A percentile compares a stretch with the other conserved stretches of the same genome.
phyloP scores from a whole-genome alignment of 2,329 filamentous ascomycete genomes.

The Curvularia eragrostidis region DNA sequence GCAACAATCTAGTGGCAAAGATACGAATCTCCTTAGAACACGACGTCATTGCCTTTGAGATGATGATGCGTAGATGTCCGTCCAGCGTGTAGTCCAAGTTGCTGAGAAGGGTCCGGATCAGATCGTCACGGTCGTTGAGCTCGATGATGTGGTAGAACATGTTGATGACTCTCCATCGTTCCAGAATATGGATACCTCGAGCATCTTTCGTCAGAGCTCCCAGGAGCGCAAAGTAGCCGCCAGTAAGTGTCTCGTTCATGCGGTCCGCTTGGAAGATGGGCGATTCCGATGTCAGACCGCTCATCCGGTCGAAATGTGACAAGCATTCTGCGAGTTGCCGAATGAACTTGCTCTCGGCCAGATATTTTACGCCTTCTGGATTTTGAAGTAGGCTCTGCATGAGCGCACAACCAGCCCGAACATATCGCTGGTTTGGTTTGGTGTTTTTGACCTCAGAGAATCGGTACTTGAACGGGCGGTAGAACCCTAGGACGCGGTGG shows the following conservation, averaged over 20 bases:
- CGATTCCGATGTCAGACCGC: constrained; percentile 73
- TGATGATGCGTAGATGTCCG: constrained; percentile 87
- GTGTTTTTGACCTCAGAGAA: constrained; percentile 92
- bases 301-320: constrained; percentile 90
- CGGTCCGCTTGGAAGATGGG: constrained; percentile 89
- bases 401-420: constrained; percentile 85
- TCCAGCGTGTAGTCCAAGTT: constrained; percentile 89
- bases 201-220: constrained; percentile 83
- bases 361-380: constrained; percentile 80
- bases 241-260: constrained; percentile 84
- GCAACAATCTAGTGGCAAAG: constrained; percentile 82
- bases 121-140: constrained; percentile 84
- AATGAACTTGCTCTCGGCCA: constrained; percentile 90
- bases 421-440: constrained; percentile 91
- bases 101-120: constrained; percentile 85
- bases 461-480: constrained; percentile 94
- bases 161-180: constrained; percentile 97
- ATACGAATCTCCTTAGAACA: constrained; percentile 91
- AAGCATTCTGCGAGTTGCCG: constrained; percentile 95
- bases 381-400: constrained; percentile 87
- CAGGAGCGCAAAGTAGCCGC: constrained; percentile 92
- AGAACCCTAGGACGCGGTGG: constrained; percentile 92
- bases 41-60: constrained; percentile 92
- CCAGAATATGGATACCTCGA: constrained; percentile 86
- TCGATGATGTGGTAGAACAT: constrained; percentile 99